Base-by-base conservation (phyloP, 352 stramenopile species). In the Pythium rishiriense region DNA sequence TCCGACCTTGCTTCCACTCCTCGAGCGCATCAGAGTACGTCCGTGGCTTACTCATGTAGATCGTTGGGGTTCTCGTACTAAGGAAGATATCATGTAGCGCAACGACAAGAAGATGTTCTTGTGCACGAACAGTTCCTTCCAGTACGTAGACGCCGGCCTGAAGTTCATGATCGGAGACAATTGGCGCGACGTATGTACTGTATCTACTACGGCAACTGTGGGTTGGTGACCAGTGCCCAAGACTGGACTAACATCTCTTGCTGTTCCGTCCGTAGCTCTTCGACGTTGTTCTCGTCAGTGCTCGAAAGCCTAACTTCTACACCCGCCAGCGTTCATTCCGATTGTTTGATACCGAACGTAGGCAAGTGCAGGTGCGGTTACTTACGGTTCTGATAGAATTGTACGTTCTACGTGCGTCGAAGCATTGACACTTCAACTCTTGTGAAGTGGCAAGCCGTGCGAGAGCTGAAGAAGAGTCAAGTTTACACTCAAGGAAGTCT, bases 251-350 rank as follows among this genome's bases (percentile, higher is more conserved):
- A 6, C 12, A 12, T 25, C n/a, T 11, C 17, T 50, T 15, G 62
- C n/a, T 42, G 17, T 35, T 57, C 28, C n/a, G 31, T 43, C n/a
- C 64, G 8, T 53, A 96, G 70, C 69, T 95, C 21, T 98, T 97
- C 68, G 83, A 97, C 66, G 83, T 93, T 59, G 88, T 97, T 15
- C 89, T 97, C 42, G 84, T 90, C 1, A 93, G 80, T 39, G 91
- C 94, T 10, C 84, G 91, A 37, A 98, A 98, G 56, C 91, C 94
- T 1, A 83, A 87, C 25, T 98, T 98, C 64, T 98, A 98, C 70
- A 97, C 91, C 6, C 81, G 79, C 0, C 72, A 84, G 9, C 83
- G 85, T 39, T 81, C 83, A 0, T 96, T 97, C 65, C 84, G 89
- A 7, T 69, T 86, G 59, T 64, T 93, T 3, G 83, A 91, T 47